Percentiles rank a stretch among this genome's conserved stretches.
These are phyloP conservation scores for Aspergillus hiratsukae DNA, from an alignment of 2,329 filamentous ascomycete genomes.

Conservation along the genomic window DNA sequence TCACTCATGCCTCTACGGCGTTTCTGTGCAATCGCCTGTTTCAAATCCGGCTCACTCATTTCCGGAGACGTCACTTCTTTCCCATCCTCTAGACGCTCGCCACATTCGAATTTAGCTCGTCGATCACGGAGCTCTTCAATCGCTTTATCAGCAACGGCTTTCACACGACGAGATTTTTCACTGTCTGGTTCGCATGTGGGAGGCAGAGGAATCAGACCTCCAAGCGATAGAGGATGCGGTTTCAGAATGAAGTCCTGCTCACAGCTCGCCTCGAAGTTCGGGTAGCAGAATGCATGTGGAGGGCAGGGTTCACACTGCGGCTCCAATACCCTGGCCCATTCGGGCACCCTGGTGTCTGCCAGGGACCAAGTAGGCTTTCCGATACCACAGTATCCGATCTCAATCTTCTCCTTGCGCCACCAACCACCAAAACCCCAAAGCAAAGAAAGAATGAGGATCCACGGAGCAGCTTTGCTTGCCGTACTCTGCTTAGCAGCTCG, in stretches of 20 bases:
- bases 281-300: slow-evolving; percentile 81
- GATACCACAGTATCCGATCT: slow-evolving; percentile 89
- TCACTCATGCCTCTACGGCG: slow-evolving; percentile 78
- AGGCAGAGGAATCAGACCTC: slow-evolving; percentile 75
- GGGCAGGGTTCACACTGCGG: slow-evolving; percentile 90
- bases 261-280: slow-evolving; percentile 71
- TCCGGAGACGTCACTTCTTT: slow-evolving; percentile 60
- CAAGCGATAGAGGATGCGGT: slow-evolving; percentile 75
- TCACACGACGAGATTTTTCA: slow-evolving; percentile 81
- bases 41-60: slow-evolving; percentile 65
- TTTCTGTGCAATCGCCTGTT: slow-evolving; percentile 69
- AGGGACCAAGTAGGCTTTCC: slow-evolving; percentile 60
- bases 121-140: slow-evolving; percentile 81
- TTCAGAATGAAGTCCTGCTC: slow-evolving; percentile 83
- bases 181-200: slow-evolving; percentile 94
- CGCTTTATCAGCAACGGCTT: slow-evolving; percentile 80
- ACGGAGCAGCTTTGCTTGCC: slow-evolving; percentile 59
- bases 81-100: slow-evolving; percentile 63
- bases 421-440: slow-evolving; percentile 70
- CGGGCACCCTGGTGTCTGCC: slow-evolving; percentile 63
- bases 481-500: slow-evolving; percentile 38
- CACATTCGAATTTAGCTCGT: slow-evolving; percentile 86
- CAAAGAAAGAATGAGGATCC: slow-evolving; percentile 66
- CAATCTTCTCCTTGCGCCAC: slow-evolving; percentile 94
- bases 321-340: slow-evolving; percentile 64